A percentile compares a stretch with the other conserved stretches of the same genome.
phyloP scores from a whole-genome alignment of 768 basidiomycete species.

The Suillus americanus region DNA sequence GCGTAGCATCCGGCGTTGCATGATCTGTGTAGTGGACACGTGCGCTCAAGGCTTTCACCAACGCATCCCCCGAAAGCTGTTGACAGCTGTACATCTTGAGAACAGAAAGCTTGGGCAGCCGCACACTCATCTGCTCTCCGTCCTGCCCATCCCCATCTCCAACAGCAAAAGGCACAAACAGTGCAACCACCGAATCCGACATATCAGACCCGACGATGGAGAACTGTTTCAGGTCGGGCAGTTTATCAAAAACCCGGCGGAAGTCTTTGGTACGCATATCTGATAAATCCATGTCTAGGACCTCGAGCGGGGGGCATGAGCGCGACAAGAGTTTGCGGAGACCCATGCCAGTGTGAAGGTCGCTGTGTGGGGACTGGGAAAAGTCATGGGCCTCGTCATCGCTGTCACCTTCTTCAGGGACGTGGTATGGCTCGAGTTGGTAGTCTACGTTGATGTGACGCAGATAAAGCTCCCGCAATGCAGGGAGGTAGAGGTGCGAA shows the following conservation, averaged over 20 bases:
- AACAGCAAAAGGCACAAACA: slow-evolving; percentile 47
- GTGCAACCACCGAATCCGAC: slow-evolving; percentile 67
- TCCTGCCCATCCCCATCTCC: neutral
- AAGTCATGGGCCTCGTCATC: slow-evolving; percentile 74
- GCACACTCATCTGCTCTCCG: slow-evolving; percentile 32
- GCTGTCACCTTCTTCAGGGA: slow-evolving; percentile 61
- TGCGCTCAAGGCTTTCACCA: slow-evolving; percentile 51
- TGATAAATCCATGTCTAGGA: slow-evolving; percentile 77
- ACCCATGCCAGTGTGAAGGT: slow-evolving; percentile 80
- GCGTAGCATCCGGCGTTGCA: slow-evolving; percentile 27
- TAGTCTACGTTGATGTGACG: slow-evolving; percentile 68
- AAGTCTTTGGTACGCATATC: slow-evolving; percentile 88
- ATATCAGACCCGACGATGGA: slow-evolving; percentile 79
- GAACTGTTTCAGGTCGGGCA: slow-evolving; percentile 58
- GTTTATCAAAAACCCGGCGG: slow-evolving; percentile 58
- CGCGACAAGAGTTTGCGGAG: slow-evolving; percentile 62
- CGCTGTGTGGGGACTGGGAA: slow-evolving; percentile 76
- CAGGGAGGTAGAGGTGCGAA: slow-evolving; percentile 61
- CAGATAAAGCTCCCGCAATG: slow-evolving; percentile 59
- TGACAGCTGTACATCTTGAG: slow-evolving; percentile 64
- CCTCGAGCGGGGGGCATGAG: slow-evolving; percentile 59
- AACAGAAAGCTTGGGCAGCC: slow-evolving; percentile 53
- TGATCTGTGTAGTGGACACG: slow-evolving; percentile 44
- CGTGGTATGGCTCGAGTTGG: slow-evolving; percentile 29
- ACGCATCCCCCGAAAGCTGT: slow-evolving; percentile 54